phyloP scores from a whole-genome alignment of 2,329 filamentous ascomycete genomes.

The Claviceps capensis region DNA sequence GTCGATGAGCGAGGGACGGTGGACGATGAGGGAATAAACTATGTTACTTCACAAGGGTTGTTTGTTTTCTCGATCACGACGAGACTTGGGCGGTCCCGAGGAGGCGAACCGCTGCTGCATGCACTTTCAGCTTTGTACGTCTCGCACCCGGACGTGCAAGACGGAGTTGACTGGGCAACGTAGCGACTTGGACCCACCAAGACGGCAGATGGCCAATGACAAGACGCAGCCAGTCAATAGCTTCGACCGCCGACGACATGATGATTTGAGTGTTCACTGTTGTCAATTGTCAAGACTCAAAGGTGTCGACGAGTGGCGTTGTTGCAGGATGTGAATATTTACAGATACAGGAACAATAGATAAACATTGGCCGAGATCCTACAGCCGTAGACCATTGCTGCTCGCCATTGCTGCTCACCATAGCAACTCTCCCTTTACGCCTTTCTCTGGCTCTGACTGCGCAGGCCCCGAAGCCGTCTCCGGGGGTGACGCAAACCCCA shows the following conservation, averaged over 20 bases:
- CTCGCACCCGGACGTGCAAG: slow-evolving; percentile 3
- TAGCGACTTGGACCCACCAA: not conserved
- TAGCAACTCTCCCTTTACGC: slow-evolving; percentile 23
- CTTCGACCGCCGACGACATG: not conserved
- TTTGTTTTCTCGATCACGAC: slow-evolving; percentile 2
- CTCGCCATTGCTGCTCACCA: slow-evolving; percentile 21
- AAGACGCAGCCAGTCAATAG: not conserved
- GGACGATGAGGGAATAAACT: not conserved
- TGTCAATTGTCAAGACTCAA: too few species aligned
- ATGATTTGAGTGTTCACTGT: too few species aligned
- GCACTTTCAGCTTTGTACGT: slow-evolving; percentile 7
- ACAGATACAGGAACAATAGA: not conserved
- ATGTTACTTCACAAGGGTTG: not conserved
- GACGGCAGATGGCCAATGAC: not conserved
- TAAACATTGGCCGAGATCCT: not conserved
- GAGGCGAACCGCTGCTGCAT: not conserved
- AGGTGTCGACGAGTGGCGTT: not conserved
- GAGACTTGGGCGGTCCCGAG: not conserved
- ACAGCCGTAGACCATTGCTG: not conserved
- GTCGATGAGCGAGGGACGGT: not conserved
- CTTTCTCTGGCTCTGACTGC: slow-evolving; percentile 16
- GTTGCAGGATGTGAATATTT: not conserved
- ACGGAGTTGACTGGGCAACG: slow-evolving; percentile 14
- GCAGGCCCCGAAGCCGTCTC: slow-evolving; percentile 4
- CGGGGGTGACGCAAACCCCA: slow-evolving; percentile 50